Percentiles rank a stretch among this genome's conserved stretches.
phyloP scores from a whole-genome alignment of 2,329 filamentous ascomycete genomes.

The Colletotrichum sp. region DNA sequence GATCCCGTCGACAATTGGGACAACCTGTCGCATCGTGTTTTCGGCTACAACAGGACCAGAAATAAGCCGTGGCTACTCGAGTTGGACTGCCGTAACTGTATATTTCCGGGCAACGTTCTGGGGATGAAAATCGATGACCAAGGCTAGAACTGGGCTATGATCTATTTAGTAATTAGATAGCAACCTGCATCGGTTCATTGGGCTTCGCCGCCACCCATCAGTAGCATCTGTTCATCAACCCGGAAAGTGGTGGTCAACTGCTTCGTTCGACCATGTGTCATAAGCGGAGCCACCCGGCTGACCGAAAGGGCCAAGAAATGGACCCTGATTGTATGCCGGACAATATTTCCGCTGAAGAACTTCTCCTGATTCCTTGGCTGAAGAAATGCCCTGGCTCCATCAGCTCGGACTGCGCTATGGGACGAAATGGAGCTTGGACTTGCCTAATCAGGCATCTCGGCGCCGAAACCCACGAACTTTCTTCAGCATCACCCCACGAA shows the following conservation, averaged over 20 bases:
- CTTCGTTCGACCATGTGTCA: neutral
- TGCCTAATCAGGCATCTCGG: neutral
- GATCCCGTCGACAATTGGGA: too few species aligned
- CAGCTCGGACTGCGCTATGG: neutral
- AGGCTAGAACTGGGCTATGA: too few species aligned
- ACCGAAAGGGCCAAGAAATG: neutral
- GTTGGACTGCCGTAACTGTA: neutral
- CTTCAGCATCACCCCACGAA: neutral
- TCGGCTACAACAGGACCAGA: too few species aligned
- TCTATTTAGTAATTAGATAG: too few species aligned
- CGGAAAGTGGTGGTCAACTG: neutral
- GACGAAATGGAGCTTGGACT: neutral
- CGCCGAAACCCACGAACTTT: neutral
- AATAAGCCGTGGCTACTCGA: neutral
- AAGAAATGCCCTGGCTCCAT: neutral
- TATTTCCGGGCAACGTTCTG: rapidly evolving
- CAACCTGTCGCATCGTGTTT: too few species aligned
- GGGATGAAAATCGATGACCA: neutral
- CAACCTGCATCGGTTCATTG: too few species aligned
- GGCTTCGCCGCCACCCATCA: too few species aligned
- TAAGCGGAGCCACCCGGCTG: neutral
- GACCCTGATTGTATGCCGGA: neutral
- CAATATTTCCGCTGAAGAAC: neutral
- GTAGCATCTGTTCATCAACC: too few species aligned
- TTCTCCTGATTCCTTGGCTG: neutral